These are phyloP conservation scores for Actinidia arguta DNA, from an alignment of 179 eudicot species.

Conservation along the genomic window DNA sequence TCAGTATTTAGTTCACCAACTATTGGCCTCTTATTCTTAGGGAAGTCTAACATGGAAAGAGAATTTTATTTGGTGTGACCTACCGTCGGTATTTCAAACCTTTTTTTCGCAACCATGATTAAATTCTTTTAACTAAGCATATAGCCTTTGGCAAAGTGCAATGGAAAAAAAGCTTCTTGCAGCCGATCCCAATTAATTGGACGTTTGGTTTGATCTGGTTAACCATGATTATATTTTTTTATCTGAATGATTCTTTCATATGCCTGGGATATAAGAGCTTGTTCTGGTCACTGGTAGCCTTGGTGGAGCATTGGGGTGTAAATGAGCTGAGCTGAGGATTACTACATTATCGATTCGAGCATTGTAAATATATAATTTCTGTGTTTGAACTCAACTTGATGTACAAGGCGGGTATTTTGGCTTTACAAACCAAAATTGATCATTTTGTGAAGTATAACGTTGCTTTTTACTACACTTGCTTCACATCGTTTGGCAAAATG, in stretches of 20 bases:
- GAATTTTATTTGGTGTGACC: background rate
- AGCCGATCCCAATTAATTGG: no score
- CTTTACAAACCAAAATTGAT: background rate
- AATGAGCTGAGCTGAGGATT: background rate
- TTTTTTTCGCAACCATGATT: background rate
- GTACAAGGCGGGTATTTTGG: background rate
- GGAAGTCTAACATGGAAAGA: background rate
- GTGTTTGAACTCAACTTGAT: background rate
- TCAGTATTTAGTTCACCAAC: constrained; percentile 4
- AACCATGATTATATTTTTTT: no score
- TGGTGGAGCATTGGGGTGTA: background rate
- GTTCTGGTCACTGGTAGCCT: background rate
- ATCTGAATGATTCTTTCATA: background rate
- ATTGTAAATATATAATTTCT: background rate
- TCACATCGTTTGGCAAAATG: constrained; percentile 1
- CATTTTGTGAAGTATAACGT: background rate
- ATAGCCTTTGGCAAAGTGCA: no score
- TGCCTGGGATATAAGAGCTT: background rate
- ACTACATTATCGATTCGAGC: background rate
- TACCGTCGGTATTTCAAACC: background rate
- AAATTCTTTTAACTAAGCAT: no score
- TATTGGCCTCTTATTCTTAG: background rate
- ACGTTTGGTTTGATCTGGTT: no score
- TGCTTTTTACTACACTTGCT: background rate
- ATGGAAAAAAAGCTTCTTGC: no score